Percentiles rank a stretch among this genome's conserved stretches.
phyloP scores from a whole-genome alignment of 306 rosid genomes.

The Corylus americana region DNA sequence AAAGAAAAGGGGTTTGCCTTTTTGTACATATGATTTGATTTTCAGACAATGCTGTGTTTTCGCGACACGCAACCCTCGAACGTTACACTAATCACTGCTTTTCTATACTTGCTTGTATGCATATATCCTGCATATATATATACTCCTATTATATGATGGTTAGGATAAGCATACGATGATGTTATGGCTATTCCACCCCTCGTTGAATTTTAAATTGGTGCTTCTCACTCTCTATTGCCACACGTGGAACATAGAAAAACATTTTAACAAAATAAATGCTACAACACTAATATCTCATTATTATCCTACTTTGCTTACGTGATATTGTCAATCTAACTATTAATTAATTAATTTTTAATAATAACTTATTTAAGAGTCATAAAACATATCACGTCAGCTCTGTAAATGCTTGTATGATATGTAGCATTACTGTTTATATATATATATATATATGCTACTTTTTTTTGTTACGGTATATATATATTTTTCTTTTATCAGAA shows the following conservation, averaged over 20 bases:
- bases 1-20: conserved; percentile 36
- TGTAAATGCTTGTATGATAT: no score
- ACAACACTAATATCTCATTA: no score
- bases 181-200: neutral
- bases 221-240: neutral
- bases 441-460: no score
- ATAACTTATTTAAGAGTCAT: no score
- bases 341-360: no score
- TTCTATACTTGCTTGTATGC: neutral
- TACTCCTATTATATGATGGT: neutral
- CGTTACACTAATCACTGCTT: conserved; percentile 27
- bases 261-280: no score
- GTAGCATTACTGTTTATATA: no score
- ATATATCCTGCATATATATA: neutral
- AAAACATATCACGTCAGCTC: no score
- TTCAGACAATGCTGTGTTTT: neutral
- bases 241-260: conserved; percentile 2
- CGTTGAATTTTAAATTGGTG: neutral
- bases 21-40: conserved; percentile 7
- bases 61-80: conserved; percentile 20
- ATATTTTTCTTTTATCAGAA: no score
- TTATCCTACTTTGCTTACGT: no score
- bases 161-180: neutral
- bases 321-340: no score
- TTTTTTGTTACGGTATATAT: no score